phyloP scores from a whole-genome alignment of 2,329 filamentous ascomycete genomes.

The Microsporum audouinii region DNA sequence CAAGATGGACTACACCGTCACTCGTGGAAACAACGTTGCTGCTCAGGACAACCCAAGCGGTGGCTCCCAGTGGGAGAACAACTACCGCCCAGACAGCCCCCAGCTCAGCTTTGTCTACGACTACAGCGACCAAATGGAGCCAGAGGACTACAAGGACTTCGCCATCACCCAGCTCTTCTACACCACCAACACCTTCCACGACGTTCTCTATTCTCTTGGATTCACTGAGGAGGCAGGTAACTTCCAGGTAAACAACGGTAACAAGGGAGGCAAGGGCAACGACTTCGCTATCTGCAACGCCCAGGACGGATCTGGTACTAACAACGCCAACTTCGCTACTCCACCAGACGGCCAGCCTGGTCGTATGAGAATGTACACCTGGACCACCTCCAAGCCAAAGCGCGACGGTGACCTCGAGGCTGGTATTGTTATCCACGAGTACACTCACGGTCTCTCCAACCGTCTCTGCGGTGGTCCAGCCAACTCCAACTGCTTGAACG shows the following conservation, averaged over 20 bases:
- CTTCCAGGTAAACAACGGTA: slow-evolving; percentile 10
- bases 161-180: slow-evolving; percentile 13
- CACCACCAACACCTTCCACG: slow-evolving; percentile 11
- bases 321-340: slow-evolving; percentile 14
- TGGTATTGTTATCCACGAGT: slow-evolving; percentile 14
- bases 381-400: slow-evolving; percentile 11
- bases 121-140: slow-evolving; percentile 6
- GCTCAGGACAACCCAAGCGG: slow-evolving; percentile 12
- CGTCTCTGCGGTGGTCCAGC: slow-evolving; percentile 12
- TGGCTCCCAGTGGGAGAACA: slow-evolving; percentile 9
- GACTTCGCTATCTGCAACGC: slow-evolving; percentile 12
- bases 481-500: slow-evolving; percentile 11
- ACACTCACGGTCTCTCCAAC: slow-evolving; percentile 12
- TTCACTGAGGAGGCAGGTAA: slow-evolving; percentile 12
- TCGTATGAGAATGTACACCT: slow-evolving; percentile 14
- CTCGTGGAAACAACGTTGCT: slow-evolving; percentile 11
- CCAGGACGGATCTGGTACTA: slow-evolving; percentile 12
- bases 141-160: slow-evolving; percentile 9
- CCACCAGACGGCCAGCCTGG: slow-evolving; percentile 12
- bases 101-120: slow-evolving; percentile 10
- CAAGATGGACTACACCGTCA: slow-evolving; percentile 5
- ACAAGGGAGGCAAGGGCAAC: slow-evolving; percentile 10
- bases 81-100: slow-evolving; percentile 11
- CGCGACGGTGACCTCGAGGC: slow-evolving; percentile 12
- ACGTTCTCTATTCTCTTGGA: slow-evolving; percentile 9